A percentile compares a stretch with the other conserved stretches of the same genome.
These are phyloP conservation scores for Peniophora sp. DNA, from an alignment of 1,284 basidiomycete species.

Conservation along the genomic window DNA sequence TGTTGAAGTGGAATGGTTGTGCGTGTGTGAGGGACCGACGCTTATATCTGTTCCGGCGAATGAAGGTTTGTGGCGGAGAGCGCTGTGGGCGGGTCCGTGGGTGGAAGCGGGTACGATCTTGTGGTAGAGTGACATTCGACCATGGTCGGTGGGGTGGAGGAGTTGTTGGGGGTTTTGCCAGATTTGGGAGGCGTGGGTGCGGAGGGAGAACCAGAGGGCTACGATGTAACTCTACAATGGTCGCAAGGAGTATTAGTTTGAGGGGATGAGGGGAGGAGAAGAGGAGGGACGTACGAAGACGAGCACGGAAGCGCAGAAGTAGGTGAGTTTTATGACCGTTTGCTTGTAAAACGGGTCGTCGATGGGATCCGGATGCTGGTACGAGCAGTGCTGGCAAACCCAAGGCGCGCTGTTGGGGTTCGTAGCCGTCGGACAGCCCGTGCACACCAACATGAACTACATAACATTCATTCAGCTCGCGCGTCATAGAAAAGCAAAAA, in stretches of 20 bases:
- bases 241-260: conserved; percentile 4
- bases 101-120: conserved; percentile 39
- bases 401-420: conserved; percentile 47
- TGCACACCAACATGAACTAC: conserved; percentile 91
- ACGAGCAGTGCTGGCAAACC: conserved; percentile 90
- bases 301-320: conserved; percentile 86
- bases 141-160: conserved; percentile 52
- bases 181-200: conserved; percentile 97
- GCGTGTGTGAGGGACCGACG: conserved; percentile 21
- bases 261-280: background rate
- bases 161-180: conserved; percentile 97
- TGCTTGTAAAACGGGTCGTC: conserved; percentile 95
- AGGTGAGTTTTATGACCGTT: conserved; percentile 91
- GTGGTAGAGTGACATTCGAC: conserved; percentile 69
- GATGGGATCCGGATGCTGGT: conserved; percentile 89
- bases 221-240: conserved; percentile 82
- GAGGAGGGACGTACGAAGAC: conserved; percentile 65
- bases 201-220: conserved; percentile 97
- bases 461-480: conserved; percentile 8
- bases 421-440: conserved; percentile 68
- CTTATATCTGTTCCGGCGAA: conserved; percentile 23
- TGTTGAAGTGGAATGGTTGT: conserved; percentile 13
- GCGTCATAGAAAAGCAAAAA: background rate
- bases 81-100: conserved; percentile 6
- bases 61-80: conserved; percentile 37